phyloP scores from a whole-genome alignment of 495 filamentous ascomycete species.

The Tuber borchii region DNA sequence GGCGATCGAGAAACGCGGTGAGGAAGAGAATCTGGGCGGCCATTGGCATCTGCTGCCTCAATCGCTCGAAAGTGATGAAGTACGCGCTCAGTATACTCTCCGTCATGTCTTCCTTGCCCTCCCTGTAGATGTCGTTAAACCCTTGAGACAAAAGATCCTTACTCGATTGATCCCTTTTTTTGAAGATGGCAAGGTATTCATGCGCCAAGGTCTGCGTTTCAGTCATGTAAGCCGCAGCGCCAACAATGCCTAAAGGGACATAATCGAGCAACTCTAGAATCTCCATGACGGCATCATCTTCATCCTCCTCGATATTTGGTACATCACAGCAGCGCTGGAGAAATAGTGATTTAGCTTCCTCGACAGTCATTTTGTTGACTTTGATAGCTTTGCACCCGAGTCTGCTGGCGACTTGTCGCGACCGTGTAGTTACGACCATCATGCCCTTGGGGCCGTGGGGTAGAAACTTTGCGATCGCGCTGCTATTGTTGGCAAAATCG shows the following conservation, averaged over 20 bases:
- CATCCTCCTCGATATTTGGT: neutral
- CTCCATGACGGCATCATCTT: neutral
- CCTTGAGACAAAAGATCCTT: constrained; percentile 17
- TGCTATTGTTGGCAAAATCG: neutral
- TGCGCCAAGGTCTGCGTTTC: neutral
- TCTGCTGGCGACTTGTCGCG: constrained; percentile 7
- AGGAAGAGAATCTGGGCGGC: constrained; percentile 42
- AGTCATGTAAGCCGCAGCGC: constrained; percentile 12
- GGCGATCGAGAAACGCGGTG: constrained; percentile 41
- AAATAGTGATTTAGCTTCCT: neutral
- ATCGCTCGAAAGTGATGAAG: constrained; percentile 48
- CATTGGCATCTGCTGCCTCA: constrained; percentile 34
- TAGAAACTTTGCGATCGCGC: constrained; percentile 8
- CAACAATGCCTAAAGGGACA: constrained; percentile 20
- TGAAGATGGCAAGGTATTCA: too few relatives aligned
- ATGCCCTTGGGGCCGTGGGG: constrained; percentile 19
- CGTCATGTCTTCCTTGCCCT: constrained; percentile 12
- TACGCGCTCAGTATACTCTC: constrained; percentile 40
- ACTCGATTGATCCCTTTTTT: neutral
- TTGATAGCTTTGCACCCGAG: neutral
- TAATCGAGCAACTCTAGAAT: constrained; percentile 11
- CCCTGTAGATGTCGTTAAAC: constrained; percentile 35
- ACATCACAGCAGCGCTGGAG: neutral
- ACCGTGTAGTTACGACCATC: constrained; percentile 16
- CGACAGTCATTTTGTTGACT: neutral